A percentile compares a stretch with the other conserved stretches of the same genome.
These are phyloP conservation scores for Pythium volutum DNA, from an alignment of 352 stramenopile species.

Conservation along the genomic window DNA sequence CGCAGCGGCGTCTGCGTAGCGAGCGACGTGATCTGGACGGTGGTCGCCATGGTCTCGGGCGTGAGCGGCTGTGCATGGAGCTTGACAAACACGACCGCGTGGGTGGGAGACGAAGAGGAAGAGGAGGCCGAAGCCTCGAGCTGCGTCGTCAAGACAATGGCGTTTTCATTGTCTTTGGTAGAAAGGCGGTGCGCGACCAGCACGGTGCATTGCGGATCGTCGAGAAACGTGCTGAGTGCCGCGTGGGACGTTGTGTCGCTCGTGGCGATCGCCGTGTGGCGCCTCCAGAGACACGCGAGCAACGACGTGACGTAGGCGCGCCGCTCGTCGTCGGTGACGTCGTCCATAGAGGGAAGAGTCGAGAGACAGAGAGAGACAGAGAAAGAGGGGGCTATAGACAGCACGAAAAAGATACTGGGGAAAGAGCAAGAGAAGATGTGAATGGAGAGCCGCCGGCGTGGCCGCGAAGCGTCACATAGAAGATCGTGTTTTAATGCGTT, in stretches of 20 bases:
- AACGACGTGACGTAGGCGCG: constrained; percentile 58
- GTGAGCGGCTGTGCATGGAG: constrained; percentile 42
- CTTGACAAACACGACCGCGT: constrained; percentile 68
- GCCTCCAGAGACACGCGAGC: constrained; percentile 62
- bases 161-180: constrained; percentile 8
- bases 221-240: constrained; percentile 63
- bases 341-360: constrained; percentile 12
- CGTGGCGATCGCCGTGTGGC: constrained; percentile 32
- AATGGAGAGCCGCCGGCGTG: neutral
- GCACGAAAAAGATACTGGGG: neutral
- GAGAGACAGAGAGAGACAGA: neutral
- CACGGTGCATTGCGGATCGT: constrained; percentile 60
- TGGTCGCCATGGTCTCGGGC: constrained; percentile 67
- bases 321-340: constrained; percentile 40
- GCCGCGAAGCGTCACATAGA: constrained; percentile 10
- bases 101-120: constrained; percentile 4
- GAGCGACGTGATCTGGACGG: constrained; percentile 68
- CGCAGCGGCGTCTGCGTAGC: constrained; percentile 59
- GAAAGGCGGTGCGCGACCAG: constrained; percentile 47
- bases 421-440: neutral
- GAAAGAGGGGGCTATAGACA: too few species aligned
- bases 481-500: neutral
- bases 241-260: constrained; percentile 37
- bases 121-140: constrained; percentile 20
- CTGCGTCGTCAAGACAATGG: constrained; percentile 34